Percentiles rank a stretch among this genome's conserved stretches.
Evolutionary conservation across 768 basidiomycete genomes (phyloP).

Genomic region (Cystofilobasidium ferigula): DNA sequence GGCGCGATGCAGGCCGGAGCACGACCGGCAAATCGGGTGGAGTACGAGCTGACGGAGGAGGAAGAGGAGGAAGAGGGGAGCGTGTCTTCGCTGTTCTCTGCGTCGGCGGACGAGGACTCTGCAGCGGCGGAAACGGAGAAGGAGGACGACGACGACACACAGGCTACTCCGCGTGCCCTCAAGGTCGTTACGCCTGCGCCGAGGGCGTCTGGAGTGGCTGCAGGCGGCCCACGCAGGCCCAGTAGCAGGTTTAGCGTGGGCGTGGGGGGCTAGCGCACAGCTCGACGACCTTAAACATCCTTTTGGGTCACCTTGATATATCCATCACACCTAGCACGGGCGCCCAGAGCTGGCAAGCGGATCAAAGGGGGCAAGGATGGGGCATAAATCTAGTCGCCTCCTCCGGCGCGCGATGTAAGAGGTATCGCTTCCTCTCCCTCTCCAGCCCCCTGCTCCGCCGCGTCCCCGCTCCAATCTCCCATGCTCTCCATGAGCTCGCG

Average conservation of each 20-base stretch:
- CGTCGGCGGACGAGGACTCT: neutral
- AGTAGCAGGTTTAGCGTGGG: no score
- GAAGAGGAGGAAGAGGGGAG: neutral
- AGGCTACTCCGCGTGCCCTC: neutral
- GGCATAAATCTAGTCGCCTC: conserved; percentile 2
- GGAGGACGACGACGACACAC: neutral
- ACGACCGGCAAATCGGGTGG: neutral
- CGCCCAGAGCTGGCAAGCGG: no score
- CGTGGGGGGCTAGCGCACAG: no score
- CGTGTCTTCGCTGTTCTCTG: neutral
- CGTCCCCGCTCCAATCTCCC: conserved; percentile 21
- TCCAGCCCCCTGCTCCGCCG: neutral
- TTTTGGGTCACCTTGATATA: no score
- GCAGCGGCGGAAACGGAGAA: neutral
- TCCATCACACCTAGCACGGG: no score
- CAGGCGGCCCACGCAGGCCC: no score
- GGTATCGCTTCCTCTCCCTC: conserved; percentile 1
- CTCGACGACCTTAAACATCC: no score
- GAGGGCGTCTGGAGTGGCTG: no score
- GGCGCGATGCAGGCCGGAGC: neutral
- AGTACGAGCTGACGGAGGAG: neutral
- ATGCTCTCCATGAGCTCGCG: conserved; percentile 83
- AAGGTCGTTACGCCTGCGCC: neutral
- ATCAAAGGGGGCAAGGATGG: no score
- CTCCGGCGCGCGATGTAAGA: neutral